Evolutionary conservation across 768 basidiomycete genomes (phyloP), one percentile per base, ranked within the genome.

Genomic region (Podaxis rugospora): DNA sequence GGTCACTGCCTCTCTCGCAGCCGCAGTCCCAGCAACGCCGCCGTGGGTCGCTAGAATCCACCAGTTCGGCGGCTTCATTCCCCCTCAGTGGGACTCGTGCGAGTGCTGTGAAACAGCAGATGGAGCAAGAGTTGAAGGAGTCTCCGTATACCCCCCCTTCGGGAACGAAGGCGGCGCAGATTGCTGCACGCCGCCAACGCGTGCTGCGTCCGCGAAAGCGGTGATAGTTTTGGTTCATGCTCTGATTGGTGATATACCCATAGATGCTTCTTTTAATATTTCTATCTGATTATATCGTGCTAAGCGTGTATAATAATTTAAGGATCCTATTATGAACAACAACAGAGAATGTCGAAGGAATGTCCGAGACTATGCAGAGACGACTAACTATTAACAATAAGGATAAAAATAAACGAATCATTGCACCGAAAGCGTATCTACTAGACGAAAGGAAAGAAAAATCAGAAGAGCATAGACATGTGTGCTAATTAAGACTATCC

Each of bases 401-500:
- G 37, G 11, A 52, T 63, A 66, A 56, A 16, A 53, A 60, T 54
- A 60, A 60, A 50, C 5, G 18, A 37, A 35, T 5, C 32, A 16
- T 39, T 46, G n/a, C 18, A 55, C 21, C 42, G 11, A 23, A 37
- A 36, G 44, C 23, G 32, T 27, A 32, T 51, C 32, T 32, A 32
- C 32, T 16, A 11, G 44, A 11, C 36, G 58, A 44, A 63, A 21
- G 37, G 28, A 13, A 14, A 44, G 37, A 36, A 11, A 23, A 32
- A 62, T 10, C 42, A 18, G 21, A 27, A 13, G 42, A 10, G 39
- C 55, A 23, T 21, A 7, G 27, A 35, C 23, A 16, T 6, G 27
- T 5, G 23, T 42, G 40, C 32, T 53, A 61, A 46, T 50, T 47
- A 51, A 86, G 73, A 63, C 83, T 87, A 70, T 89, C 87, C 7